Percentiles rank a stretch among this genome's conserved stretches.
These are phyloP conservation scores for Platanus orientalis DNA, from an alignment of 164 flowering plant genomes.

Conservation along the genomic window DNA sequence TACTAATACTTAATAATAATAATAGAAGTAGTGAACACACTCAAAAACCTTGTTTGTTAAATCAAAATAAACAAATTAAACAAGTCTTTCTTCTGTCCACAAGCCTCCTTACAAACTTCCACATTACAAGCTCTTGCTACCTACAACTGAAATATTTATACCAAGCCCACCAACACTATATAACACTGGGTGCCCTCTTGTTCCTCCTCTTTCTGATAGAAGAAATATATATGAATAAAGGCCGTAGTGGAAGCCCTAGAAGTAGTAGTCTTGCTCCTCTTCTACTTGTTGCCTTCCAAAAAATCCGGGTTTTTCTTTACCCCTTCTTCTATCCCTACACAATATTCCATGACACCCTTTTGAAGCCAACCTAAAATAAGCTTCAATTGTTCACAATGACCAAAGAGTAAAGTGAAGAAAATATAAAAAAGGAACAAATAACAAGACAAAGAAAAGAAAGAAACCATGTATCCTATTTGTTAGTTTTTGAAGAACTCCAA, in stretches of 20 bases:
- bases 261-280: not conserved
- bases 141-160: conserved; percentile 8
- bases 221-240: conserved; percentile 7
- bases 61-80: conserved; percentile 7
- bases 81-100: conserved; percentile 5
- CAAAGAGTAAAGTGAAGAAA: conserved; percentile 9
- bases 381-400: conserved; percentile 23
- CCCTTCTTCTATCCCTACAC: conserved; percentile 9
- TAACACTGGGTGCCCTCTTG: conserved; percentile 5
- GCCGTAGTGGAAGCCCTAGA: conserved; percentile 12
- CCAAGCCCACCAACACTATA: conserved; percentile 10
- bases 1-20: conserved; percentile 1
- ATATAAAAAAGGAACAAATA: not conserved
- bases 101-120: conserved; percentile 12
- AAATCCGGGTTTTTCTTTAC: conserved; percentile 10
- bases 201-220: not conserved
- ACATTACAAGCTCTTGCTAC: conserved; percentile 9
- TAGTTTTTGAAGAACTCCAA: conserved; percentile 26
- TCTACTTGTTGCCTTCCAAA: conserved; percentile 16
- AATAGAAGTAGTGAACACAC: conserved; percentile 1
- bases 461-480: conserved; percentile 25
- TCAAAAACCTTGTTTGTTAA: not conserved
- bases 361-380: conserved; percentile 38
- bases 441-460: not conserved
- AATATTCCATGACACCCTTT: conserved; percentile 19